Evolutionary conservation across 176 grass and related monocot genomes (phyloP).

Genomic region (Phragmites australis): DNA sequence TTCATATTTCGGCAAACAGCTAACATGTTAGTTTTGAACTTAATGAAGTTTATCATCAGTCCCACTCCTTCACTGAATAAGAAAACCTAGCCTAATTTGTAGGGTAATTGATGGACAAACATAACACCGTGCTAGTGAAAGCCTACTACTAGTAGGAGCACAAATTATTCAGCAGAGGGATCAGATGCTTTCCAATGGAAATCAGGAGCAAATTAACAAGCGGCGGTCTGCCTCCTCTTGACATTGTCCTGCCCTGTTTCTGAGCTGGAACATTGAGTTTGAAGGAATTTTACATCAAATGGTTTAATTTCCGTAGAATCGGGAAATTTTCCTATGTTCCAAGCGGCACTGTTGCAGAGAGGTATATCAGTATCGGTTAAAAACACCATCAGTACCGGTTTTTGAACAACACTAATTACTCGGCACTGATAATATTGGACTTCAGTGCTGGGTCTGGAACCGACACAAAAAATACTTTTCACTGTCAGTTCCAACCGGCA

Average conservation of each 20-base stretch:
- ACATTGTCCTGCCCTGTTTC: not conserved
- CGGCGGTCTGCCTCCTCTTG: conserved; percentile 7
- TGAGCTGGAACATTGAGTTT: not conserved
- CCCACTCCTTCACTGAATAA: not conserved
- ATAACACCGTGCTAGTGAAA: not conserved
- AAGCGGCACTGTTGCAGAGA: no score
- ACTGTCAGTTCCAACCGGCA: no score
- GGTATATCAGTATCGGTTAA: no score
- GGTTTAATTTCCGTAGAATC: no score
- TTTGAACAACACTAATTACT: no score
- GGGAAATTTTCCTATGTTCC: no score
- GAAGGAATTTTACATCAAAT: no score
- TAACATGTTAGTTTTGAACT: not conserved
- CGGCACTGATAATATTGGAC: no score
- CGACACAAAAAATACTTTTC: no score
- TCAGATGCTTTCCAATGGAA: not conserved
- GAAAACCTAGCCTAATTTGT: not conserved
- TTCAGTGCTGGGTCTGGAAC: no score
- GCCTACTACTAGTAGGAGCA: not conserved
- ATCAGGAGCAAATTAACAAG: not conserved
- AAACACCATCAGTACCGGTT: no score
- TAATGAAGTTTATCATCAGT: no score
- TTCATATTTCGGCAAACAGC: not conserved
- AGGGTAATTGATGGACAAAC: not conserved
- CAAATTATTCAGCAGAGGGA: not conserved